Percentiles rank a stretch among this genome's conserved stretches.
Conservation (phyloP, 345 rosid genomes). For the Eucalyptus rudis region DNA sequence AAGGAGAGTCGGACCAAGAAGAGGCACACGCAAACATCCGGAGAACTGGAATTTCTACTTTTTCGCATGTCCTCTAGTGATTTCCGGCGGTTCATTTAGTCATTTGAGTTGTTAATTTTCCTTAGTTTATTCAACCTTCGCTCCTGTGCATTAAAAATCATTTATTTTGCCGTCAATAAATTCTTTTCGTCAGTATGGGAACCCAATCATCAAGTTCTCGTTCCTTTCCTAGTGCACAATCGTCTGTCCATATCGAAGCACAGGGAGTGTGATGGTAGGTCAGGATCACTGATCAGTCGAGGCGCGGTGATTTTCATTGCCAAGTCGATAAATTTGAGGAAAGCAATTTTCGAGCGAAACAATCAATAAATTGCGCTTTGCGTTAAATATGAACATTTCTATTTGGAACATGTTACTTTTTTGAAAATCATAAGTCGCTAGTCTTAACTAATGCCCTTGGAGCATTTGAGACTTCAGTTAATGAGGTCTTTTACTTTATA, state of each 20-base stretch:
- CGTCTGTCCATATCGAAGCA: neutral
- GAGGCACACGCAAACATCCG: too few species aligned
- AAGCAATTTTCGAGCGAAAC: neutral
- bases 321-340: neutral
- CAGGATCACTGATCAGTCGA: neutral
- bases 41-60: neutral
- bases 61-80: neutral
- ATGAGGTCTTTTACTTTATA: neutral
- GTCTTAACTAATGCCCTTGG: neutral
- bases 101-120: neutral
- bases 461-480: neutral
- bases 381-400: too few species aligned
- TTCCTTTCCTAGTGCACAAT: neutral
- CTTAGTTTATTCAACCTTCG: neutral
- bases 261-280: neutral
- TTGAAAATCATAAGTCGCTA: neutral
- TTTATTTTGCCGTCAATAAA: neutral
- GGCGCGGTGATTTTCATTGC: neutral
- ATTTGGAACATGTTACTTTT: too few species aligned
- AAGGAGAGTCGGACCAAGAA: too few species aligned
- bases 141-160: neutral
- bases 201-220: neutral
- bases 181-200: neutral
- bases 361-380: neutral
- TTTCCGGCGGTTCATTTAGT: neutral